Base-by-base conservation (phyloP, 2,329 filamentous ascomycete genomes). In the Curvularia eragrostidis region DNA sequence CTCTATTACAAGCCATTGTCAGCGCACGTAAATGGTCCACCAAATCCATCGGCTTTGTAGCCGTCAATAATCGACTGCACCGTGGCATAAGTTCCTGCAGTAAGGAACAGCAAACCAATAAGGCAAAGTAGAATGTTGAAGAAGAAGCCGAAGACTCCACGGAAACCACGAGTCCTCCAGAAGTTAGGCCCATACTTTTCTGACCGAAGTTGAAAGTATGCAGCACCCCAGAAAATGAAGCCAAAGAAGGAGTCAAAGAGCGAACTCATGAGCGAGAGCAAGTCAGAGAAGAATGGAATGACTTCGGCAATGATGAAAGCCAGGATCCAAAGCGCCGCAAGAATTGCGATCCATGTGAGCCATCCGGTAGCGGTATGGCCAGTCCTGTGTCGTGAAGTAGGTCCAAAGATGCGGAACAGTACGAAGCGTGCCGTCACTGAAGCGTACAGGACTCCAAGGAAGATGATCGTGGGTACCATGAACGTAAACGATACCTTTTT, bases 391-490 rank as follows among this genome's bases (percentile, higher is more conserved):
- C 84, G 85, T 12, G 91, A 90, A 68, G 88, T 87, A 56, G 89
- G 42, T 9, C 52, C 87, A 77, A 96, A 97, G 18, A 95, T 73
- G 62, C 91, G 90, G 85, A 97, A 96, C 81, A 97, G 96, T 70
- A 97, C 81, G 79, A 97, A 97, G 28, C 93, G 89, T 0, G 91
- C 90, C 3, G 91, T 93, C 1, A 97, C 91, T 0, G 91, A 95
- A 13, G 93, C 93, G 74, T 97, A 97, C 18, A 97, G 78, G 0
- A 96, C 91, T 7, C 93, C 93, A 4, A 97, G 79, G 81, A 97
- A 97, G 72, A 97, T 92, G 64, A 97, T 84, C 0, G 93, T 97
- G 0, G 93, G 93, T 30, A 97, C 90, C 93, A 97, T 97, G 81
- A 97, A 96, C 12, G 90, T 93, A 78, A 96, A 97, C 0, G 91